Percentiles rank a stretch among this genome's conserved stretches.
Conservation (phyloP, 352 stramenopile genomes). For the Globisporangium polare region DNA sequence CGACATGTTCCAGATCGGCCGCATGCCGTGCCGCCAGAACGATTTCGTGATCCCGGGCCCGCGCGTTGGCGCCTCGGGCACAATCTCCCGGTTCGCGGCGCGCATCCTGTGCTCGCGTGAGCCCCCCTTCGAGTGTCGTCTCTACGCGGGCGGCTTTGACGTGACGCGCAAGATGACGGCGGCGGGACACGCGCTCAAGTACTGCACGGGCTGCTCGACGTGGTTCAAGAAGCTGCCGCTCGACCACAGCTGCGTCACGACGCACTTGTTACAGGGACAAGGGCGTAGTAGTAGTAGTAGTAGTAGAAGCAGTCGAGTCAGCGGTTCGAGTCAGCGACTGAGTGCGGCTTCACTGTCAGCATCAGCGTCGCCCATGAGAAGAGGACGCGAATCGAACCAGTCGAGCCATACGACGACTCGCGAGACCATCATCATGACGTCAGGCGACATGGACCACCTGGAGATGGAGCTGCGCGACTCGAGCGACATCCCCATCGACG, state of each 20-base stretch:
- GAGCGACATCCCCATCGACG: conserved; percentile 48
- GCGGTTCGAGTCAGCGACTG: background rate
- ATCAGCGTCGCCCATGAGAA: background rate
- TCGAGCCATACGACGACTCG: background rate
- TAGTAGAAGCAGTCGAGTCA: background rate
- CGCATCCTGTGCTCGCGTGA: conserved; percentile 59
- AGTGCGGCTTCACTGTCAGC: background rate
- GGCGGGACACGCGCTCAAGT: conserved; percentile 62
- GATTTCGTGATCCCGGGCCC: conserved; percentile 76
- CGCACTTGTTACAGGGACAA: conserved; percentile 18
- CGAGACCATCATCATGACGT: conserved; percentile 9
- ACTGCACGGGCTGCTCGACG: conserved; percentile 36
- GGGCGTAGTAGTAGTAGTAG: background rate
- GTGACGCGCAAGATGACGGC: conserved; percentile 44
- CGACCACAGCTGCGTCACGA: conserved; percentile 43
- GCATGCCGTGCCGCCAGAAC: conserved; percentile 71
- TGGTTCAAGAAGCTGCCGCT: conserved; percentile 50
- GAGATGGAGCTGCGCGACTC: conserved; percentile 35
- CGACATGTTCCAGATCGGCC: conserved; percentile 83
- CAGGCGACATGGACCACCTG: conserved; percentile 37
- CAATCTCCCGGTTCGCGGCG: conserved; percentile 69
- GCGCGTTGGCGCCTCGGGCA: conserved; percentile 66
- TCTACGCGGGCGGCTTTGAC: conserved; percentile 76
- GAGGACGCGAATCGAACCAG: conserved; percentile 3
- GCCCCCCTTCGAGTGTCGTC: conserved; percentile 55